These are phyloP conservation scores for Apiospora hydei DNA, from an alignment of 2,329 filamentous ascomycete species.

Conservation along the genomic window DNA sequence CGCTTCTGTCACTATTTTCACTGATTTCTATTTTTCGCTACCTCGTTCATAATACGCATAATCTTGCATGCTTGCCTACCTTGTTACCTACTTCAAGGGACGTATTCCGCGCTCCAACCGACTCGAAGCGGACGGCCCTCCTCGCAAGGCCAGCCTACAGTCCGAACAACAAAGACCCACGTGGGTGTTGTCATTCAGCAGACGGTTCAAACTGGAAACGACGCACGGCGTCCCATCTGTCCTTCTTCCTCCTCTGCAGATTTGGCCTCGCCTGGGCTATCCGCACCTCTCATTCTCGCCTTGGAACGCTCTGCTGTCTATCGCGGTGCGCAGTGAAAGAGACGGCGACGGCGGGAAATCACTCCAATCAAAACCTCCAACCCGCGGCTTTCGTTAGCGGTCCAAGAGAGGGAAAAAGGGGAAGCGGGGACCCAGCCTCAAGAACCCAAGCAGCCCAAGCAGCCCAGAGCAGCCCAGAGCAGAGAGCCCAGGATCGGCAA, in stretches of 20 bases:
- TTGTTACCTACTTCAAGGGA: background rate
- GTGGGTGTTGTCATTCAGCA: background rate
- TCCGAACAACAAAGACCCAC: conserved; percentile 14
- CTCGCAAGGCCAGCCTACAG: background rate
- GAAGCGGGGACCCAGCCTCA: conserved; percentile 7
- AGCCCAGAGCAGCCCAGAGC: too few relatives aligned
- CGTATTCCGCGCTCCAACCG: background rate
- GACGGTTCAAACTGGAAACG: conserved; percentile 3
- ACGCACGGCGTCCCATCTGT: background rate
- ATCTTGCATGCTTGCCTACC: background rate
- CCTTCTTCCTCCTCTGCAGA: background rate
- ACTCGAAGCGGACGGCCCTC: background rate
- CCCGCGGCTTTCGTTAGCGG: background rate
- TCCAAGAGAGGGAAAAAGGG: background rate
- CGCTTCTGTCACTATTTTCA: background rate
- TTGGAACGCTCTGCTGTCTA: background rate
- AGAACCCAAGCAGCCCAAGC: too few relatives aligned
- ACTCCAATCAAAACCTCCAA: conserved; percentile 8
- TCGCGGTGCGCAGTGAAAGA: background rate
- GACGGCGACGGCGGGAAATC: conserved; percentile 2
- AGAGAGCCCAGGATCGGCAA: background rate
- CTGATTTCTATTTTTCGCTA: background rate
- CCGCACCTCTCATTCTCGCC: background rate
- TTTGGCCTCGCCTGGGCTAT: background rate
- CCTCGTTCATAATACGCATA: background rate